Base-by-base conservation (phyloP, 225 moss, liverwort and hornwort genomes). In the Asterella californica region DNA sequence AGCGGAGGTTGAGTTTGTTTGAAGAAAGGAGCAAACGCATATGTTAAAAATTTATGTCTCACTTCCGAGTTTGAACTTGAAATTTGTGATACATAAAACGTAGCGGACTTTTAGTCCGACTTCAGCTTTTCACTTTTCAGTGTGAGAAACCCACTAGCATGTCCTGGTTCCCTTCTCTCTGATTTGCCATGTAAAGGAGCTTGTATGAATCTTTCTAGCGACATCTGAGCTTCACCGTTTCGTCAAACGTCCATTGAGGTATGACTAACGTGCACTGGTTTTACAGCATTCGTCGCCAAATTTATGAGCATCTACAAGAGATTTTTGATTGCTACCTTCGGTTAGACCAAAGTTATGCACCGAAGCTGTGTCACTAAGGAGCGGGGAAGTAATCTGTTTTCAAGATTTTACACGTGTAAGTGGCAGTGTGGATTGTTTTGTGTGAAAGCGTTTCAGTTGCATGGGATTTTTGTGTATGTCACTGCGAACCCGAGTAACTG, bases 301-400 rank as follows among this genome's bases (percentile, higher is more conserved):
- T 96, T 94, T 78, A 94, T 96, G 90, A 96, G 91, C 78, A 91
- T 96, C 59, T 89, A 90, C 84, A 92, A 94, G 85, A 91, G 87
- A 72, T 96, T 96, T 72, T 81, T 96, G 71, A 92, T 90, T 62
- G 85, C 91, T 59, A 94, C 92, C 38, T 94, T 96, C 57, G 94
- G 96, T 76, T 91, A 81, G 50, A 22, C 46, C 50, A 74, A 74
- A 36, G 22, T 52, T 10, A 27, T 45, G 6, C 54, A 32, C 27
- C 4, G 71, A n/a, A n/a, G 37, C 47, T 11, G 11, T 34, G 67
- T 7, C 10, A 67, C 15, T 15, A 17, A 36, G 4, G 34, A 67
- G 34, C 67, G 36, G 29, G 11, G 17, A 36, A 67, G 67, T 37
- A 67, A 17, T 36, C 11, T 67, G 17, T 30, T 15, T 37, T 17